phyloP scores from a whole-genome alignment of 2,329 filamentous ascomycete species.

The Paramyrothecium sp. region DNA sequence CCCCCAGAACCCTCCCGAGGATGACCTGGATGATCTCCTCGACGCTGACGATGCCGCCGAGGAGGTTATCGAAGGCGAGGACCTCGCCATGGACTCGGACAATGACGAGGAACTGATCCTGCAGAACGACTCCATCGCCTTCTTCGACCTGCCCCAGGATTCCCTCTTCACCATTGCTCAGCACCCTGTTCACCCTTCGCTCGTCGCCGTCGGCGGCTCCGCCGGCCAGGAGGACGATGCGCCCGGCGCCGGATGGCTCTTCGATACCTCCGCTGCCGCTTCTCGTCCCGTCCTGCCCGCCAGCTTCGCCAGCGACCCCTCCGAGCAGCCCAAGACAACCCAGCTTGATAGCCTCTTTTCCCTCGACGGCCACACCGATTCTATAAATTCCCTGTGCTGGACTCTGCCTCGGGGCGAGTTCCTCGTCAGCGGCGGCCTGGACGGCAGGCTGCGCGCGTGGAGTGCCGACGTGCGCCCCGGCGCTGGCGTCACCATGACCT shows the following conservation, averaged over 20 bases:
- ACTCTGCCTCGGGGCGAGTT: constrained; percentile 81
- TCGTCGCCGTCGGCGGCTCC: constrained; percentile 83
- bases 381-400: constrained; percentile 82
- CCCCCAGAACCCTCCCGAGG: constrained; percentile 56
- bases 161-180: constrained; percentile 94
- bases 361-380: constrained; percentile 89
- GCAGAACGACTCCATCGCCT: constrained; percentile 88
- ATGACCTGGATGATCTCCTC: constrained; percentile 73
- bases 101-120: constrained; percentile 75
- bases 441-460: constrained; percentile 78
- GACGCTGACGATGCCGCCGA: constrained; percentile 78
- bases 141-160: constrained; percentile 89
- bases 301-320: constrained; percentile 68
- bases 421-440: constrained; percentile 81
- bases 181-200: constrained; percentile 74
- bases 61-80: constrained; percentile 53
- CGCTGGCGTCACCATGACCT: constrained; percentile 51
- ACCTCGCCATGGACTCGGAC: constrained; percentile 80
- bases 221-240: constrained; percentile 58
- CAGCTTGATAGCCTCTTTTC: constrained; percentile 66
- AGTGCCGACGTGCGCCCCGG: constrained; percentile 45
- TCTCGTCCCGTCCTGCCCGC: constrained; percentile 69
- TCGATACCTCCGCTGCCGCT: constrained; percentile 68
- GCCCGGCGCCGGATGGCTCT: constrained; percentile 80
- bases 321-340: constrained; percentile 49